These are phyloP conservation scores for Cyclotella cryptica DNA, from an alignment of 108 stramenopile species.

Conservation along the genomic window DNA sequence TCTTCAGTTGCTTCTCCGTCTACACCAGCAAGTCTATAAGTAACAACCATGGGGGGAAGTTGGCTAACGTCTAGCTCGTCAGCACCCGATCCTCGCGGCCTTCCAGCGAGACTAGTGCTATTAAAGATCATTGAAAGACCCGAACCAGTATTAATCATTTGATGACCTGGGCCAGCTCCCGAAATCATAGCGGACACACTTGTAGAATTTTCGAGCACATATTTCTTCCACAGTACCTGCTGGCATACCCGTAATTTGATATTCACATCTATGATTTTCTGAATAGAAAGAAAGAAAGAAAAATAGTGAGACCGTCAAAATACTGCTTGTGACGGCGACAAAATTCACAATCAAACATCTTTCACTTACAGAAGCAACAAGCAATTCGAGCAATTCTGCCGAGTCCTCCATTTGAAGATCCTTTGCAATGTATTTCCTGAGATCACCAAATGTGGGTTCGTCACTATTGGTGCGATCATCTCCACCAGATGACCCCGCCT, in stretches of 20 bases:
- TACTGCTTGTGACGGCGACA: background rate
- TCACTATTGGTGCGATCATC: conserved; percentile 22
- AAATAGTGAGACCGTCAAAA: background rate
- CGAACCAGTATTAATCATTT: conserved; percentile 57
- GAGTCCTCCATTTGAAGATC: conserved; percentile 88
- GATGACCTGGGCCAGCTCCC: conserved; percentile 53
- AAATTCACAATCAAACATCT: background rate
- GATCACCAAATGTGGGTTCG: conserved; percentile 77
- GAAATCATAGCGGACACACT: conserved; percentile 62
- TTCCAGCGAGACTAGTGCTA: conserved; percentile 40
- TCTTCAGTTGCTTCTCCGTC: conserved; percentile 93
- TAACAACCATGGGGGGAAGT: conserved; percentile 55
- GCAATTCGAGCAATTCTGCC: conserved; percentile 78
- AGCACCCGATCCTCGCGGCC: conserved; percentile 14
- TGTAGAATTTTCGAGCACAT: conserved; percentile 52
- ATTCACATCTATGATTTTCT: conserved; percentile 81
- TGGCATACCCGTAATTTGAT: conserved; percentile 79
- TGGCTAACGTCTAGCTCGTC: conserved; percentile 11
- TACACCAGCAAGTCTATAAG: conserved; percentile 84
- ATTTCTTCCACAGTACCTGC: conserved; percentile 76
- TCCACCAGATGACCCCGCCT: conserved; percentile 37
- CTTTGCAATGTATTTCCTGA: conserved; percentile 79
- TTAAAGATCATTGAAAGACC: conserved; percentile 79
- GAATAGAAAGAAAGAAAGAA: conserved; percentile 1
- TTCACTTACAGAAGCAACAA: conserved; percentile 58